Evolutionary conservation across 805 yeast species (phyloP).

Genomic region (Millerozyma acaciae): DNA sequence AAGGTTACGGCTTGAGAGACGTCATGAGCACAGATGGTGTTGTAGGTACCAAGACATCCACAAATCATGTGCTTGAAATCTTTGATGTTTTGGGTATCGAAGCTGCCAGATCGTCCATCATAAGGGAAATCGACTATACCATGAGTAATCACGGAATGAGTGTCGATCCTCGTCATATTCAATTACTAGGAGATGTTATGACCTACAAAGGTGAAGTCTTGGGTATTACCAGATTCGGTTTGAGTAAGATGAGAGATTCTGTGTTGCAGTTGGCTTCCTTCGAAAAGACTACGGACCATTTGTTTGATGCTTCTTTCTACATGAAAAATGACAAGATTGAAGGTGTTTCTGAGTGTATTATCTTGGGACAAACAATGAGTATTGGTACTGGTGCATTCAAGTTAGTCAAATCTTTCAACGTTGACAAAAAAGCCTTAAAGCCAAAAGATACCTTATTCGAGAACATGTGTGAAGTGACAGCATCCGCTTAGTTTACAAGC

Average conservation of each 20-base stretch:
- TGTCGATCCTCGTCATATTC: slow-evolving; percentile 99
- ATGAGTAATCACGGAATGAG: slow-evolving; percentile 99
- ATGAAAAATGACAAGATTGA: slow-evolving; percentile 95
- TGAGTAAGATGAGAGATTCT: slow-evolving; percentile 97
- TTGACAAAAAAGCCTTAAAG: slow-evolving; percentile 39
- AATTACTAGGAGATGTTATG: slow-evolving; percentile 96
- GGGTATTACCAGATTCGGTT: slow-evolving; percentile 96
- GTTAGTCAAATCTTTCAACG: slow-evolving; percentile 58
- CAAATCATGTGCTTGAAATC: slow-evolving; percentile 92
- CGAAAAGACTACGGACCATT: slow-evolving; percentile 97
- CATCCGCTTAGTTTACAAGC: slow-evolving; percentile 8
- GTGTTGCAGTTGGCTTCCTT: slow-evolving; percentile 95
- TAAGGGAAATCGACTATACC: slow-evolving; percentile 92
- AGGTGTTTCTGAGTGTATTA: slow-evolving; percentile 97
- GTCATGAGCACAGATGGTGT: slow-evolving; percentile 99
- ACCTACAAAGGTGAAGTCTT: slow-evolving; percentile 97
- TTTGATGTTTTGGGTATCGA: slow-evolving; percentile 90
- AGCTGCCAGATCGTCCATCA: slow-evolving; percentile 92
- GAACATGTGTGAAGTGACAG: slow-evolving; percentile 26
- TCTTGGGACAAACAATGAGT: slow-evolving; percentile 95
- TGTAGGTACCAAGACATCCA: slow-evolving; percentile 76
- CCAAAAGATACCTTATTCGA: slow-evolving; percentile 47
- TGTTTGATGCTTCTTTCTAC: slow-evolving; percentile 96
- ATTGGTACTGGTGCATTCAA: slow-evolving; percentile 97
- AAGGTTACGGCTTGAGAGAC: slow-evolving; percentile 93